These are phyloP conservation scores for Ophiosphaerella narmari DNA, from an alignment of 2,329 filamentous ascomycete genomes.

Conservation along the genomic window DNA sequence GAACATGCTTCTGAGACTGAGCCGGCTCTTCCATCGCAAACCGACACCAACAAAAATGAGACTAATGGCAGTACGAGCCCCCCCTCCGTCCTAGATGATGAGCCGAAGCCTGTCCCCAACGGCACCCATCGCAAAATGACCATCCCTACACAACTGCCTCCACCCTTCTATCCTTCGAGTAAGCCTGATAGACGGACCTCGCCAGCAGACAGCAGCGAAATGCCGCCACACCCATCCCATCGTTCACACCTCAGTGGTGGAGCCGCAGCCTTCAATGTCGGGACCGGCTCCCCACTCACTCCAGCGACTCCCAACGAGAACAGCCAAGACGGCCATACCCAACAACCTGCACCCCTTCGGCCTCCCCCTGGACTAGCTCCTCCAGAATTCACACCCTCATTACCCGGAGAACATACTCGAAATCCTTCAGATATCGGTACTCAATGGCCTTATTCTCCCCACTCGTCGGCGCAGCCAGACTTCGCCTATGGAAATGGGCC, in stretches of 20 bases:
- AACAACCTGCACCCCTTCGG: slow-evolving; percentile 29
- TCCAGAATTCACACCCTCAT: slow-evolving; percentile 35
- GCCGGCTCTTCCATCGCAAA: not conserved
- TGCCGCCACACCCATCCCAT: slow-evolving; percentile 19
- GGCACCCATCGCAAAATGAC: slow-evolving; percentile 27
- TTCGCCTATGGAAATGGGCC: slow-evolving; percentile 26
- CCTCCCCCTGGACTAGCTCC: slow-evolving; percentile 40
- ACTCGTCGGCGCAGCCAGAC: slow-evolving; percentile 33
- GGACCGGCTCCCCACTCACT: slow-evolving; percentile 42
- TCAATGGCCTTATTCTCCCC: slow-evolving; percentile 36
- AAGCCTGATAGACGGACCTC: slow-evolving; percentile 29
- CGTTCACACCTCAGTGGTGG: slow-evolving; percentile 33
- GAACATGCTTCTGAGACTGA: slow-evolving; percentile 26
- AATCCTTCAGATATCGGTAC: slow-evolving; percentile 41
- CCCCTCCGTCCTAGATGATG: slow-evolving; percentile 3
- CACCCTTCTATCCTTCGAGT: slow-evolving; percentile 42
- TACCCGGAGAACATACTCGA: slow-evolving; percentile 41
- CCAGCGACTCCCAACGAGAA: slow-evolving; percentile 43
- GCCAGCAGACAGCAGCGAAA: slow-evolving; percentile 20
- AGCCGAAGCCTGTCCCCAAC: slow-evolving; percentile 22
- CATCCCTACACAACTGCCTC: slow-evolving; percentile 38
- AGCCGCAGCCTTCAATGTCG: slow-evolving; percentile 47
- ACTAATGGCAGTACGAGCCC: slow-evolving; percentile 4
- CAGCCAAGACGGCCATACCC: slow-evolving; percentile 17
- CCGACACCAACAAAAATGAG: slow-evolving; percentile 5